These are phyloP conservation scores for Prinsepia uniflora DNA, from an alignment of 306 rosid species.

Conservation along the genomic window DNA sequence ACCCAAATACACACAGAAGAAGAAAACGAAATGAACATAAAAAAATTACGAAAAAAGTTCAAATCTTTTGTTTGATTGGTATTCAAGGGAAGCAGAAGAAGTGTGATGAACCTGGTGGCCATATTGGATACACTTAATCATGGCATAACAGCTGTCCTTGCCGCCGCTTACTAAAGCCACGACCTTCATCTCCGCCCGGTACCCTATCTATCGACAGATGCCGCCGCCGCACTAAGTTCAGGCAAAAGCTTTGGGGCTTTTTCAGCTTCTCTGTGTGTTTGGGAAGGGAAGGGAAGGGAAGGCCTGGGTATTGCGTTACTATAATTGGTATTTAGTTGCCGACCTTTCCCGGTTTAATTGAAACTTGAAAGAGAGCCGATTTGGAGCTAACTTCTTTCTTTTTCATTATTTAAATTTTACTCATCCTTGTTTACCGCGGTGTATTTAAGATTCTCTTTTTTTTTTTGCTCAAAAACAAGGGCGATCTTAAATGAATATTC, in stretches of 20 bases:
- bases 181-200: slow-evolving; percentile 60
- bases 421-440: too few relatives aligned
- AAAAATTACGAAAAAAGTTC: background rate
- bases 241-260: background rate
- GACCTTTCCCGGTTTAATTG: background rate
- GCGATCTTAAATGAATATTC: too few relatives aligned
- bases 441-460: too few relatives aligned
- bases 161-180: slow-evolving; percentile 94
- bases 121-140: slow-evolving; percentile 75
- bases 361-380: background rate
- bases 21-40: background rate
- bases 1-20: background rate
- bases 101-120: slow-evolving; percentile 65
- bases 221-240: background rate
- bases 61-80: background rate
- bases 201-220: background rate
- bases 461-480: too few relatives aligned
- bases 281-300: background rate
- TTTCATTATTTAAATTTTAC: background rate
- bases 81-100: background rate
- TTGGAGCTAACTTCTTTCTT: background rate
- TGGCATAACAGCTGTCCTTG: slow-evolving; percentile 91
- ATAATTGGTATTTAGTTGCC: background rate
- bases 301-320: background rate
- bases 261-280: background rate